phyloP scores from a whole-genome alignment of 345 rosid genomes.

The Lumnitzera littorea region DNA sequence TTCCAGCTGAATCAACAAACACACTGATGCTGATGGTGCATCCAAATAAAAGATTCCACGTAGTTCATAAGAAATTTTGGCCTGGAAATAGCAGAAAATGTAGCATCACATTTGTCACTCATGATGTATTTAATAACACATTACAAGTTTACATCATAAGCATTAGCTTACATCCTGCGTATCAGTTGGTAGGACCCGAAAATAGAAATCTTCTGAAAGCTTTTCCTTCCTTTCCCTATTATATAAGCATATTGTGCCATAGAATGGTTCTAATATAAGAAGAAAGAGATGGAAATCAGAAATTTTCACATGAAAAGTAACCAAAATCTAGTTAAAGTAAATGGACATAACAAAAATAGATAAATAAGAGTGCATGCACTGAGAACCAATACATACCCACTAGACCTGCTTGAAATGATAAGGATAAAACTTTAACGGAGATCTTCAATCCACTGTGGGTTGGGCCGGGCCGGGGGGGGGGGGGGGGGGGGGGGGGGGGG shows the following conservation, averaged over 20 bases:
- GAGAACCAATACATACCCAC: constrained; percentile 49
- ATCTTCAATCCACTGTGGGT: constrained; percentile 82
- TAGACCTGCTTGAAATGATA: constrained; percentile 84
- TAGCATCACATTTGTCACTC: constrained; percentile 2
- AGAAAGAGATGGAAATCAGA: constrained; percentile 18
- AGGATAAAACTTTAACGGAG: constrained; percentile 79
- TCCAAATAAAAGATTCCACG: constrained; percentile 88
- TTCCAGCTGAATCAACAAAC: constrained; percentile 85
- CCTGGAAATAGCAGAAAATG: constrained; percentile 34
- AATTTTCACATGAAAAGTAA: constrained; percentile 9
- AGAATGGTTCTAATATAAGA: constrained; percentile 75
- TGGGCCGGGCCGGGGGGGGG: no score
- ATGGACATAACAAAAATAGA: neutral
- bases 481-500: no score
- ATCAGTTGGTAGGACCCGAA: constrained; percentile 62
- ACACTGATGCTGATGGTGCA: constrained; percentile 86
- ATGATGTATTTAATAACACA: neutral
- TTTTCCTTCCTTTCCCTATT: constrained; percentile 95
- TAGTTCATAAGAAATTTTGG: constrained; percentile 46
- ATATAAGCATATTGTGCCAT: constrained; percentile 82
- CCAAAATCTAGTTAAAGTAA: neutral
- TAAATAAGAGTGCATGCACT: neutral
- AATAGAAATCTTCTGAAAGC: constrained; percentile 86
- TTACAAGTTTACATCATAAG: neutral
- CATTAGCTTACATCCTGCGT: constrained; percentile 65